phyloP scores from a whole-genome alignment of 208 protist species.

The Naegleria gruberi region DNA sequence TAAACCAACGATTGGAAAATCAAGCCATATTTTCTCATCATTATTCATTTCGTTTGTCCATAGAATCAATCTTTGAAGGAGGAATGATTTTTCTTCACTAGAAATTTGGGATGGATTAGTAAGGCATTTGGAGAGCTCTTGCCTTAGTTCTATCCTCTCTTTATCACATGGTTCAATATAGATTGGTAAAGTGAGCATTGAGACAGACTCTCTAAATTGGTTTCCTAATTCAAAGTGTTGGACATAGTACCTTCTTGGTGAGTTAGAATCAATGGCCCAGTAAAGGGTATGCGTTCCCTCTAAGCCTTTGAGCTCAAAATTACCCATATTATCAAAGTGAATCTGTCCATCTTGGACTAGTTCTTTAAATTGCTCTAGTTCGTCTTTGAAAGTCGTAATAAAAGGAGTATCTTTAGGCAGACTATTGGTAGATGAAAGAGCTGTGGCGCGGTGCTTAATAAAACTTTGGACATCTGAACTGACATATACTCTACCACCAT shows the following conservation, averaged over 20 bases:
- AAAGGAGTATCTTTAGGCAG: no score
- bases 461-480: not conserved
- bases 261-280: not conserved
- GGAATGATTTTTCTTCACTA: not conserved
- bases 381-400: no score
- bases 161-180: not conserved
- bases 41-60: not conserved
- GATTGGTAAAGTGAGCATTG: not conserved
- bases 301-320: not conserved
- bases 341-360: not conserved
- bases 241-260: not conserved
- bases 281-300: not conserved
- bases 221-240: not conserved
- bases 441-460: no score
- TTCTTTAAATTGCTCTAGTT: not conserved
- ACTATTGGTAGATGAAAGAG: no score
- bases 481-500: not conserved
- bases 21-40: no score
- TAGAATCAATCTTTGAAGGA: not conserved
- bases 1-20: no score
- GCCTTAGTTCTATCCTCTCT: not conserved
- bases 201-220: no score
- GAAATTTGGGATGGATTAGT: not conserved
- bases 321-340: not conserved
- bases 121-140: not conserved